phyloP scores from a whole-genome alignment of 176 grass and related monocot genomes.

The Musa acuminata region DNA sequence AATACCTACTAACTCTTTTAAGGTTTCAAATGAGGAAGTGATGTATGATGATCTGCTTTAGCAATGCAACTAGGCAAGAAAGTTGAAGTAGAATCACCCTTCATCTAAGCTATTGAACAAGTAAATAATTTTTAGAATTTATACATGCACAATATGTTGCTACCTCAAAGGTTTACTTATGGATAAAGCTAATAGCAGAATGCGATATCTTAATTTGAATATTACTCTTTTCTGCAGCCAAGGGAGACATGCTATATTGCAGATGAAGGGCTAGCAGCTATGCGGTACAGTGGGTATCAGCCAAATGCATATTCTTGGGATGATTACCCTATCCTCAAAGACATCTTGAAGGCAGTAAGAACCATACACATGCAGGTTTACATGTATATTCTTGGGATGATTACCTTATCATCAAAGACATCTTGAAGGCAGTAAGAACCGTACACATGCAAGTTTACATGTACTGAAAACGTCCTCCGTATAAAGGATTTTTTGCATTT shows the following conservation, averaged over 20 bases:
- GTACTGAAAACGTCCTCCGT: not conserved
- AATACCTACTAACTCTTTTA: no score
- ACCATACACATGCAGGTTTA: not conserved
- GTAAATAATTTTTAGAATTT: no score
- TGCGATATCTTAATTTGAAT: not conserved
- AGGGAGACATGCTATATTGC: constrained; percentile 71
- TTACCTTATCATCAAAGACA: constrained; percentile 68
- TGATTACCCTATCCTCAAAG: constrained; percentile 73
- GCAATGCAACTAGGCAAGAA: no score
- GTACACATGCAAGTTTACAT: not conserved
- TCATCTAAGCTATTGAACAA: no score
- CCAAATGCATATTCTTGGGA: constrained; percentile 63
- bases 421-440: constrained; percentile 46
- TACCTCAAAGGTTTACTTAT: not conserved
- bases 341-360: constrained; percentile 58
- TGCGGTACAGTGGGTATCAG: constrained; percentile 72
- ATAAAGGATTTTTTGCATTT: not conserved
- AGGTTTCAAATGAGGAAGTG: no score
- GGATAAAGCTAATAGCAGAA: not conserved
- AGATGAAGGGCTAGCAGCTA: constrained; percentile 42
- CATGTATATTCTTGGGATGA: constrained; percentile 69
- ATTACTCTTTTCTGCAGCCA: constrained; percentile 26
- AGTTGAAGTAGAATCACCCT: no score
- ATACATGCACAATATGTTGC: no score
- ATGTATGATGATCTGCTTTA: no score